Evolutionary conservation across 139 green algal genomes (phyloP).

Genomic region (Tetraselmis chui): DNA sequence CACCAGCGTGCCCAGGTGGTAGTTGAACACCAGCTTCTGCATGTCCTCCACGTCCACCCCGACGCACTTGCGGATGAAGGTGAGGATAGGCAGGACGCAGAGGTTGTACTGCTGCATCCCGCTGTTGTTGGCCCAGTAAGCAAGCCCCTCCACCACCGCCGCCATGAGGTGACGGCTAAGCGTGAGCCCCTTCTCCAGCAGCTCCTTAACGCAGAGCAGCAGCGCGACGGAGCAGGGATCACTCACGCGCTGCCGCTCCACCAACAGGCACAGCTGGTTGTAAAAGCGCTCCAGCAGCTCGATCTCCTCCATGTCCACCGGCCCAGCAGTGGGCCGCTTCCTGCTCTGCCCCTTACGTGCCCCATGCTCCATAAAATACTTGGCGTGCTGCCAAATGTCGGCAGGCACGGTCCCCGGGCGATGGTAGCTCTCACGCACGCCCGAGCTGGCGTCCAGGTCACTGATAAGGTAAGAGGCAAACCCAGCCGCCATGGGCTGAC

Average conservation of each 20-base stretch:
- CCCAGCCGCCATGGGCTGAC: neutral
- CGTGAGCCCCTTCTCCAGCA: conserved; percentile 45
- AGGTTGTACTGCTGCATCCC: conserved; percentile 36
- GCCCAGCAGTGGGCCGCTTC: neutral
- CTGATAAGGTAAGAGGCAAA: conserved; percentile 6
- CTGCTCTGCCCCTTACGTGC: neutral
- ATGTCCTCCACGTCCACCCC: conserved; percentile 28
- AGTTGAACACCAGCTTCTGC: conserved; percentile 24
- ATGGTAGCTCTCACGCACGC: neutral
- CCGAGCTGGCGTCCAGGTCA: neutral
- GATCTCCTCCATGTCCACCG: conserved; percentile 6
- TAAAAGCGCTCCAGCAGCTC: conserved; percentile 50
- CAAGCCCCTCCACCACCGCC: neutral
- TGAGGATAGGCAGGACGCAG: conserved; percentile 39
- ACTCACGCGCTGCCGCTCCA: conserved; percentile 46
- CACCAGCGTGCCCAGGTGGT: conserved; percentile 26
- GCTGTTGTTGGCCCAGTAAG: neutral
- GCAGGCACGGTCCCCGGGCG: neutral
- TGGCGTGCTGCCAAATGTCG: neutral
- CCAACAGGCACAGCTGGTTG: conserved; percentile 46
- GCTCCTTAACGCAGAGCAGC: conserved; percentile 35
- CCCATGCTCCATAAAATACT: neutral
- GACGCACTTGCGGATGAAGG: conserved; percentile 47
- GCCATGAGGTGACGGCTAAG: conserved; percentile 32
- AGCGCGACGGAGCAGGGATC: conserved; percentile 49